Evolutionary conservation across 2,329 filamentous ascomycete genomes (phyloP).

Genomic region (Colletotrichum sojae): DNA sequence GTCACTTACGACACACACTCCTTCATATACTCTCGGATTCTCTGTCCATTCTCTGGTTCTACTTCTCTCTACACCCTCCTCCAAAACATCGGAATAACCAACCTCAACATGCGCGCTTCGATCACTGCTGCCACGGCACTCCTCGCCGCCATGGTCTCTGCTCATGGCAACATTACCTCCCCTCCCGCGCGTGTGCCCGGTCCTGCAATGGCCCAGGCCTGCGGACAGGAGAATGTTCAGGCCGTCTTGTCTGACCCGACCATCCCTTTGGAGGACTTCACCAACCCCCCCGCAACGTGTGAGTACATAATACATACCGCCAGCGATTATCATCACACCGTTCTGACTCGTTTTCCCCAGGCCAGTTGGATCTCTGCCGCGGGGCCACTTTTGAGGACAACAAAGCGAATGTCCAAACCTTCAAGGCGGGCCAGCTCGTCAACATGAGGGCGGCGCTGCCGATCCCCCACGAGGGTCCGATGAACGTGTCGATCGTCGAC

Average conservation of each 20-base stretch:
- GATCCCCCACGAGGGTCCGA: slow-evolving; percentile 61
- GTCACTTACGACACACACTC: slow-evolving; percentile 1
- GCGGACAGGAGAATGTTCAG: slow-evolving; percentile 57
- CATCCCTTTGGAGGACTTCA: slow-evolving; percentile 52
- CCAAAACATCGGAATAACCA: not conserved
- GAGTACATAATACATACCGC: slow-evolving; percentile 29
- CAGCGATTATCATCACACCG: not conserved
- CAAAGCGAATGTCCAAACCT: slow-evolving; percentile 57
- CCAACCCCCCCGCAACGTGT: slow-evolving; percentile 46
- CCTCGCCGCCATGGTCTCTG: slow-evolving; percentile 49
- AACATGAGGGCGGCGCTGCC: slow-evolving; percentile 57
- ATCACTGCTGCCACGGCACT: slow-evolving; percentile 37
- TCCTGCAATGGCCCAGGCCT: slow-evolving; percentile 58
- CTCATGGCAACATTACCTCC: slow-evolving; percentile 60
- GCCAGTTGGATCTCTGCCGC: slow-evolving; percentile 59
- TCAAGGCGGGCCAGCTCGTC: slow-evolving; percentile 58
- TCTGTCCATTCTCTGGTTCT: slow-evolving; percentile 3
- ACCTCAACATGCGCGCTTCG: slow-evolving; percentile 37
- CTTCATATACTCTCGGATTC: slow-evolving; percentile 1
- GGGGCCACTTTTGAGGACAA: slow-evolving; percentile 63
- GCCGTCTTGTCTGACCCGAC: slow-evolving; percentile 53
- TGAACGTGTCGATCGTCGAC: slow-evolving; percentile 72
- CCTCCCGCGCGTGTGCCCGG: slow-evolving; percentile 59
- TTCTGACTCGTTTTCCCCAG: not conserved
- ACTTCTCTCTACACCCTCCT: not conserved